These are phyloP conservation scores for Hyaloscypha finlandica DNA, from an alignment of 495 filamentous ascomycete genomes.

Conservation along the genomic window DNA sequence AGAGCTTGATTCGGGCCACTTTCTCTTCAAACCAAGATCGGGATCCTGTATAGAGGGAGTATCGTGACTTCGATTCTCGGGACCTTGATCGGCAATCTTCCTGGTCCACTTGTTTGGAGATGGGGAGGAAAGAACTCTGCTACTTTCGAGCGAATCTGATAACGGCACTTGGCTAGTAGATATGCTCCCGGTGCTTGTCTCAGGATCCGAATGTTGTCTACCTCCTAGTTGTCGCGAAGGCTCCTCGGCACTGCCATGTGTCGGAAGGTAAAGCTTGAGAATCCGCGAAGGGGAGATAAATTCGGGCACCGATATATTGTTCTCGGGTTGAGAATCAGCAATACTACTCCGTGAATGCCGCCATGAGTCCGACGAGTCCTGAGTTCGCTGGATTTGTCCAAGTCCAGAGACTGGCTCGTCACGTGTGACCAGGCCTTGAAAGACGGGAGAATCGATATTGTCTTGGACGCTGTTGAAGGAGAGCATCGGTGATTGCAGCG, in stretches of 20 bases:
- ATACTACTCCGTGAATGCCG: slow-evolving; percentile 49
- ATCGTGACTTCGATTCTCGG: not conserved
- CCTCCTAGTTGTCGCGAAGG: not conserved
- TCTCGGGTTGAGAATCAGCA: slow-evolving; percentile 47
- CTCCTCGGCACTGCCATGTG: slow-evolving; percentile 14
- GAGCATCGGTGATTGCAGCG: slow-evolving; percentile 36
- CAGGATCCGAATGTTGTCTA: not conserved
- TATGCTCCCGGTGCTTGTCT: not conserved
- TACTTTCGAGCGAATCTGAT: not conserved
- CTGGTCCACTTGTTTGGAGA: slow-evolving; percentile 2
- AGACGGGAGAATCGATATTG: slow-evolving; percentile 44
- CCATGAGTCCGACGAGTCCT: slow-evolving; percentile 38
- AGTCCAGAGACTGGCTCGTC: not conserved
- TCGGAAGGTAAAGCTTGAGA: slow-evolving; percentile 29
- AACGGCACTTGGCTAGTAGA: not conserved
- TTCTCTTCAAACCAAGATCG: slow-evolving; percentile 6
- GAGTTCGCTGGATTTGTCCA: not conserved
- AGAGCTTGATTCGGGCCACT: slow-evolving; percentile 1
- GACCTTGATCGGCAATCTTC: not conserved
- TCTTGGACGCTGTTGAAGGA: slow-evolving; percentile 49
- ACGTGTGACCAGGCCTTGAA: slow-evolving; percentile 23
- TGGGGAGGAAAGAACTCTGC: slow-evolving; percentile 2
- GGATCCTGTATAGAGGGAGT: slow-evolving; percentile 6
- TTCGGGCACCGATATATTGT: slow-evolving; percentile 23
- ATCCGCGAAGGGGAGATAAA: slow-evolving; percentile 34